Evolutionary conservation across 371 early-diverging fungal genomes (phyloP), one percentile per base, ranked within the genome.

Genomic region (Mucor irregularis): DNA sequence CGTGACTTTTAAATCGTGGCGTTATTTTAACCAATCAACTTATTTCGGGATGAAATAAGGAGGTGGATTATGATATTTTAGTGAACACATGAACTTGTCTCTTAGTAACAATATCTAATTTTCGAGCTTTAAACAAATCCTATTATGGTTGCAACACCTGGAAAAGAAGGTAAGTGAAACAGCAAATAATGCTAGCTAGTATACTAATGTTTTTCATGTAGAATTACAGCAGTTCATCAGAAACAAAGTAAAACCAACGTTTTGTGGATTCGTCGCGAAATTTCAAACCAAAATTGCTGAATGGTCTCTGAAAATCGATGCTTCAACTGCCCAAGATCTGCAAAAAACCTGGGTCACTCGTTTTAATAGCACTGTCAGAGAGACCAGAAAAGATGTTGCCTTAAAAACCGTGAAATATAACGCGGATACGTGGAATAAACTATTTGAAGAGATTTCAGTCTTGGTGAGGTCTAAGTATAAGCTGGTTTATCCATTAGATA

Each of bases 131-230:
- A 35, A 35, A n/a, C 24, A 14, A 46, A 46, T 46, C n/a, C 29
- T 46, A 46, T 30, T 19, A 46, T 46, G 46, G 29, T 22, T 19
- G 16, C 17, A 49, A 38, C 38, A 14, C 53, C 45, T 44, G 53
- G 53, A 53, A 17, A 53, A 53, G 53, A 43, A 53, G 53, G 53
- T 53, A 44, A 53, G 29, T 34, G 45, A 53, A 53, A n/a, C n/a
- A n/a, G 29, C 53, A 44, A 44, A 22, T 26, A 53, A 53, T 53
- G 29, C 13, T 30, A 53, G 53, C 22, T 44, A 30, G 33, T 55
- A 26, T 39, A 55, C 33, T 47, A 56, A 56, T 25, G 31, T 49
- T 49, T 42, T 47, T 26, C 49, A 40, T 48, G 49, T 56, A 56
- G 48, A 48, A 10, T 56, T 48, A 49, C 43, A 56, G 10, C 42